Percentiles rank a stretch among this genome's conserved stretches.
Evolutionary conservation across 2,329 filamentous ascomycete genomes (phyloP).

Genomic region (Cryphonectria radicalis): DNA sequence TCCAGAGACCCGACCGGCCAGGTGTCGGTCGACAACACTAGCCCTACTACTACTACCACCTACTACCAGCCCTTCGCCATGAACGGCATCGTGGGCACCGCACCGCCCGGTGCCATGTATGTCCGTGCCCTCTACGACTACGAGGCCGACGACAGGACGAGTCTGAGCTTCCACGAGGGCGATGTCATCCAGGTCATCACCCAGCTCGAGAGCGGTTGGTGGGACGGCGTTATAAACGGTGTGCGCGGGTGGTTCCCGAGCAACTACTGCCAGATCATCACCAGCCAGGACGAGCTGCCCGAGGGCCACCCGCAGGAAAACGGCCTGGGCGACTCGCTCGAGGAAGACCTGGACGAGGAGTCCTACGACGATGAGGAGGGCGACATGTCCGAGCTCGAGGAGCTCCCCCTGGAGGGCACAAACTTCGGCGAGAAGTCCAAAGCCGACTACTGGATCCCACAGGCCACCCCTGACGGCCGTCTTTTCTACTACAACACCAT

Average conservation of each 20-base stretch:
- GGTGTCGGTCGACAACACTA: conserved; percentile 28
- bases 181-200: conserved; percentile 99
- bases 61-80: conserved; percentile 46
- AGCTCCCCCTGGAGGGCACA: conserved; percentile 71
- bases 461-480: conserved; percentile 90
- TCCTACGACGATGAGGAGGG: conserved; percentile 61
- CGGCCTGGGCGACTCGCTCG: conserved; percentile 59
- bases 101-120: conserved; percentile 75
- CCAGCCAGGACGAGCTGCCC: conserved; percentile 72
- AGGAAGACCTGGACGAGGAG: conserved; percentile 54
- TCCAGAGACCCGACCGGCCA: conserved; percentile 25
- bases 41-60: conserved; percentile 31
- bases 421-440: conserved; percentile 71
- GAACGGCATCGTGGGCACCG: conserved; percentile 65
- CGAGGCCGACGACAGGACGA: conserved; percentile 95
- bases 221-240: conserved; percentile 97
- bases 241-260: conserved; percentile 98
- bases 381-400: conserved; percentile 46
- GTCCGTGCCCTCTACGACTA: conserved; percentile 98
- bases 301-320: conserved; percentile 68
- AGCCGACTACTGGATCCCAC: conserved; percentile 97
- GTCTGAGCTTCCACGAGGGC: conserved; percentile 93
- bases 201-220: conserved; percentile 97
- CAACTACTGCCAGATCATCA: conserved; percentile 93
- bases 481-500: conserved; percentile 98